phyloP scores from a whole-genome alignment of 495 filamentous ascomycete species.

The Cercophora sp. region DNA sequence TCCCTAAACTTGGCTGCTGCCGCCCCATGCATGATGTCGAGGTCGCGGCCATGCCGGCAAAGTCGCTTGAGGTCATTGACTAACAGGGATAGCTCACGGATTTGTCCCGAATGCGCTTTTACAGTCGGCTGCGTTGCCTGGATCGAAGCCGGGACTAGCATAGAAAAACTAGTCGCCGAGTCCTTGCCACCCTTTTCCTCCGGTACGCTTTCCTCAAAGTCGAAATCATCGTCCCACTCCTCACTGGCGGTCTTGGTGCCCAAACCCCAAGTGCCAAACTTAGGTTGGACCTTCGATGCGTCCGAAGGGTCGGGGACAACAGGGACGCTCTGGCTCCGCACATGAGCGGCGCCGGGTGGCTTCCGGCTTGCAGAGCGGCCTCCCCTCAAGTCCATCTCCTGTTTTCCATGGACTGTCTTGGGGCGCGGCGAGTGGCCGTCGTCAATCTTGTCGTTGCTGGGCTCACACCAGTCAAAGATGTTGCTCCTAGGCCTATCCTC shows the following conservation, averaged over 20 bases:
- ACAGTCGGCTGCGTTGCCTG: conserved; percentile 80
- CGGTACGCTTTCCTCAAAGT: conserved; percentile 58
- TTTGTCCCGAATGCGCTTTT: conserved; percentile 80
- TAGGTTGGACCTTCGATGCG: conserved; percentile 58
- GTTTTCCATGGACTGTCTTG: conserved; percentile 87
- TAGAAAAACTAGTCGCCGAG: conserved; percentile 48
- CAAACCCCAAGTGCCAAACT: conserved; percentile 86
- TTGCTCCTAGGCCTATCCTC: conserved; percentile 53
- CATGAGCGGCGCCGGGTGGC: conserved; percentile 69
- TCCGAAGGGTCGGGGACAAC: conserved; percentile 62
- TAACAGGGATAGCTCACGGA: conserved; percentile 76
- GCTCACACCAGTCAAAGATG: conserved; percentile 86
- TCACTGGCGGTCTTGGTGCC: conserved; percentile 79
- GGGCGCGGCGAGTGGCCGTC: conserved; percentile 63
- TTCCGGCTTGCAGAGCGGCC: conserved; percentile 72
- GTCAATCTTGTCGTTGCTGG: conserved; percentile 52
- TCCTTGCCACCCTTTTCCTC: conserved; percentile 33
- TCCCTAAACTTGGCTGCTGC: conserved; percentile 72
- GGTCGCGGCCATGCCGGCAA: conserved; percentile 67
- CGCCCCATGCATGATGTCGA: conserved; percentile 60
- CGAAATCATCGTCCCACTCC: conserved; percentile 85
- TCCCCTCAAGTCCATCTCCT: conserved; percentile 65
- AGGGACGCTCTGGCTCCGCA: conserved; percentile 95
- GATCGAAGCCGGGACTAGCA: conserved; percentile 78
- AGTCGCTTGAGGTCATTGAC: conserved; percentile 65